These are phyloP conservation scores for Fusarium ramigenum DNA, from an alignment of 2,329 filamentous ascomycete species.

Conservation along the genomic window DNA sequence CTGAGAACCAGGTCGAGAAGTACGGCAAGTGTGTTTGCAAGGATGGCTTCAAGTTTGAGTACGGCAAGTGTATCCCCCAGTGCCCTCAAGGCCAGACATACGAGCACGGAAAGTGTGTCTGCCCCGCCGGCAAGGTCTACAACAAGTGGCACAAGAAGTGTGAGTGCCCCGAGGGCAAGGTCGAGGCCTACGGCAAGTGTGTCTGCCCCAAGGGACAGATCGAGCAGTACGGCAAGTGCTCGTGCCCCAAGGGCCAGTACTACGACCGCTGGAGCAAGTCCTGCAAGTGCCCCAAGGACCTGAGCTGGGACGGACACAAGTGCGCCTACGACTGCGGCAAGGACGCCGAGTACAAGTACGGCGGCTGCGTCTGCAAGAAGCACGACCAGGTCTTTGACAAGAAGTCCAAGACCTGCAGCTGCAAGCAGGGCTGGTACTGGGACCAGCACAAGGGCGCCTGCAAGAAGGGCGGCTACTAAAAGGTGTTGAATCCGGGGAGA, in stretches of 20 bases:
- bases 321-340: conserved; percentile 31
- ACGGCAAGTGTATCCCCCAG: conserved; percentile 15
- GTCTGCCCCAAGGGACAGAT: conserved; percentile 19
- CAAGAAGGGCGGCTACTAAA: conserved; percentile 32
- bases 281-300: conserved; percentile 33
- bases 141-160: conserved; percentile 16
- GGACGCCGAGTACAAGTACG: conserved; percentile 31
- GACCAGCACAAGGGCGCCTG: conserved; percentile 18
- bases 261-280: conserved; percentile 28
- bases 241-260: conserved; percentile 31
- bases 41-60: conserved; percentile 5
- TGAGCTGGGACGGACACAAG: conserved; percentile 26
- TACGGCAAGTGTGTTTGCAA: conserved; percentile 9
- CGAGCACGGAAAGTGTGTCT: conserved; percentile 17
- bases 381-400: conserved; percentile 25
- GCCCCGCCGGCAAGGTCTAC: conserved; percentile 16
- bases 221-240: conserved; percentile 20
- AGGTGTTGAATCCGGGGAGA: background rate
- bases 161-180: conserved; percentile 13
- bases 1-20: background rate
- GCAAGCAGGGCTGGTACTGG: conserved; percentile 24
- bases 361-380: conserved; percentile 36
- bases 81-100: conserved; percentile 7
- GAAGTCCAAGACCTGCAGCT: conserved; percentile 24
- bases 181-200: conserved; percentile 16